Percentiles rank a stretch among this genome's conserved stretches.
Evolutionary conservation across 2,329 filamentous ascomycete genomes (phyloP).

Genomic region (Immersiporthe knoxdaviesiana): DNA sequence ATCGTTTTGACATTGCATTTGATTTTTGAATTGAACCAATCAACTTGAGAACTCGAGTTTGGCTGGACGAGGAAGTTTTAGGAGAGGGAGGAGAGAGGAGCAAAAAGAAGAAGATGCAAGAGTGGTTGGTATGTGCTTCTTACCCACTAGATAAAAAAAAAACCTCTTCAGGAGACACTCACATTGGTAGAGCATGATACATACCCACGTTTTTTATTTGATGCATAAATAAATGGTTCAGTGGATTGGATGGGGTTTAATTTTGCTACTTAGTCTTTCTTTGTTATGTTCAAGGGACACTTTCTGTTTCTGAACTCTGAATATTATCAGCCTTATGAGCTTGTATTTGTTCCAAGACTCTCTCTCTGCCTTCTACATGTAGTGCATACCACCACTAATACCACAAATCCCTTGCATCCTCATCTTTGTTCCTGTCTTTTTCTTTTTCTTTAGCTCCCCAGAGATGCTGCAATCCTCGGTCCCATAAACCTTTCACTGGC

Average conservation of each 20-base stretch:
- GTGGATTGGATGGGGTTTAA: background rate
- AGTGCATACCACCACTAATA: no score
- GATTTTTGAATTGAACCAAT: conserved; percentile 21
- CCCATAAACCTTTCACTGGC: background rate
- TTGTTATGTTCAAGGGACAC: no score
- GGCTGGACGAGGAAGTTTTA: background rate
- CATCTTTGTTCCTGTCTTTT: no score
- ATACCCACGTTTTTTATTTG: conserved; percentile 2
- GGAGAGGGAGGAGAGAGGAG: background rate
- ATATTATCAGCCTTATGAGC: background rate
- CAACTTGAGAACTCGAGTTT: conserved; percentile 14
- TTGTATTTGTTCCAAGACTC: background rate
- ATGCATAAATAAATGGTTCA: background rate
- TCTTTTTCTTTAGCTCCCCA: background rate
- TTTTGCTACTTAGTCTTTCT: background rate
- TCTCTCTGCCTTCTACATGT: background rate
- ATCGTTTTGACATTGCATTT: conserved; percentile 21
- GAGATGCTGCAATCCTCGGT: background rate
- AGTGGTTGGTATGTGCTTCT: background rate
- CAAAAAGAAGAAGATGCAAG: background rate
- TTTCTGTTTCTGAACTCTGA: background rate
- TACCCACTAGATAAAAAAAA: background rate
- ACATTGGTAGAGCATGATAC: conserved; percentile 7
- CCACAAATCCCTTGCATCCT: no score
- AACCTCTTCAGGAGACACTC: background rate